Base-by-base conservation (phyloP, 805 yeast species). In the Lipomyces yamadae region DNA sequence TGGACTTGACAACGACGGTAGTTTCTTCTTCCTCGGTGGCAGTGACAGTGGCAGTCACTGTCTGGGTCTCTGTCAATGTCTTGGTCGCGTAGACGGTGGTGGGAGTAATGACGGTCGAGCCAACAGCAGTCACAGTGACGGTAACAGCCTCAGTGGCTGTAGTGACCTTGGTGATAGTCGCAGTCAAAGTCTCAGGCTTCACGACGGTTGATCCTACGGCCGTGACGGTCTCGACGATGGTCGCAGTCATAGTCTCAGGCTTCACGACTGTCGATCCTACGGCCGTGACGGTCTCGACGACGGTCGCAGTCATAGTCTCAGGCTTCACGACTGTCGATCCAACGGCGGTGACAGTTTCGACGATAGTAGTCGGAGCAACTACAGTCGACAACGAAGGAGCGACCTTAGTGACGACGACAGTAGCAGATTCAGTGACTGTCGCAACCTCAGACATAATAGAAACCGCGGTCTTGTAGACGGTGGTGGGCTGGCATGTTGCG, bases 71-170 rank as follows among this genome's bases (percentile, higher is more conserved):
- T 18, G 70, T 29, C 53, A 55, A 63, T 15, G 61, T 65, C 57
- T 60, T 61, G 33, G 72, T 69, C 15, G 24, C 61, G 60, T 58
- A 62, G 35, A 69, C 60, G 42, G 70, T 61, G 8, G 62, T 45
- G 4, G 69, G 62, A 33, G 66, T 57, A 50, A 66, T 62, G 60
- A 66, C 52, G 32, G 68, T 55, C 33, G 64, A 60, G 61, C 69
- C 60, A 56, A 68, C 63, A 10, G 71, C 64, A 34, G 72, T 60
- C 52, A 65, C 65, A 34, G 67, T 66, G n/a, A 56, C 62, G 35
- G 72, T 53, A 59, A 63, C 64, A 13, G 64, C 52, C 37, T 65
- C 64, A 37, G 69, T 61, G 39, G 13, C 39, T 37, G 39, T 37
- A 6, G 66, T 59, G n/a, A 66, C 63, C 8, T 61, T 62, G n/a